Percentiles rank a stretch among this genome's conserved stretches.
phyloP scores from a whole-genome alignment of 2,329 filamentous ascomycete genomes.

The Diaporthe australafricana region DNA sequence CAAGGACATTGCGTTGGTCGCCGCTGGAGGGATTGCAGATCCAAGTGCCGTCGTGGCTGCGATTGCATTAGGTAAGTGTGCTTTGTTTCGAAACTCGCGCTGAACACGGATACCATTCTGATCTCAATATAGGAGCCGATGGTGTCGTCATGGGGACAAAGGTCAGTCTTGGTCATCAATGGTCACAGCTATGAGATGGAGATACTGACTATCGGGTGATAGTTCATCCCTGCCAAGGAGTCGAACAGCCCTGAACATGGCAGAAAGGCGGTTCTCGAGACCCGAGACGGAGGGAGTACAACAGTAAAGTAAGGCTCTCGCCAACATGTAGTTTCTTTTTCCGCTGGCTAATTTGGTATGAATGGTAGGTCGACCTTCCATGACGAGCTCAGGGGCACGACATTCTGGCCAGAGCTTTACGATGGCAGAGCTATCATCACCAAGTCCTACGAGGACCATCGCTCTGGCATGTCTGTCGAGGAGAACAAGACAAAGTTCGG shows the following conservation, averaged over 20 bases:
- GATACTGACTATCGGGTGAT: background rate
- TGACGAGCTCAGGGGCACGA: constrained; percentile 52
- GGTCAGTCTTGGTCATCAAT: constrained; percentile 37
- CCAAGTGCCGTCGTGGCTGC: constrained; percentile 66
- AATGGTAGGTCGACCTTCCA: constrained; percentile 50
- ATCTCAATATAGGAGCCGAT: constrained; percentile 51
- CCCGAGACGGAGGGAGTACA: constrained; percentile 56
- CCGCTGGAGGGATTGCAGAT: constrained; percentile 71
- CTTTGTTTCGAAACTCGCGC: background rate
- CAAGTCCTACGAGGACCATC: constrained; percentile 53
- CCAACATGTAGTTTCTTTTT: background rate
- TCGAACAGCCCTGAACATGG: constrained; percentile 53
- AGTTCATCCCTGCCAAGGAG: constrained; percentile 59
- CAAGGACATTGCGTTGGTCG: constrained; percentile 57
- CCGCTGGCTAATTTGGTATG: background rate
- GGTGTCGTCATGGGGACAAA: constrained; percentile 57
- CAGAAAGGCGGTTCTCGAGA: constrained; percentile 54
- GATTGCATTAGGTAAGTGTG: constrained; percentile 61
- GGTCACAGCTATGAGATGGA: background rate
- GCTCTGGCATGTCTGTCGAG: constrained; percentile 53
- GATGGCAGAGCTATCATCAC: constrained; percentile 57
- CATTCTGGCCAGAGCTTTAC: constrained; percentile 56
- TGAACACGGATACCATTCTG: background rate
- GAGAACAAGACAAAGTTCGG: constrained; percentile 54
- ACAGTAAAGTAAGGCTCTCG: constrained; percentile 55